Percentiles rank a stretch among this genome's conserved stretches.
These are phyloP conservation scores for Fusarium euwallaceae DNA, from an alignment of 2,329 filamentous ascomycete species.

Conservation along the genomic window DNA sequence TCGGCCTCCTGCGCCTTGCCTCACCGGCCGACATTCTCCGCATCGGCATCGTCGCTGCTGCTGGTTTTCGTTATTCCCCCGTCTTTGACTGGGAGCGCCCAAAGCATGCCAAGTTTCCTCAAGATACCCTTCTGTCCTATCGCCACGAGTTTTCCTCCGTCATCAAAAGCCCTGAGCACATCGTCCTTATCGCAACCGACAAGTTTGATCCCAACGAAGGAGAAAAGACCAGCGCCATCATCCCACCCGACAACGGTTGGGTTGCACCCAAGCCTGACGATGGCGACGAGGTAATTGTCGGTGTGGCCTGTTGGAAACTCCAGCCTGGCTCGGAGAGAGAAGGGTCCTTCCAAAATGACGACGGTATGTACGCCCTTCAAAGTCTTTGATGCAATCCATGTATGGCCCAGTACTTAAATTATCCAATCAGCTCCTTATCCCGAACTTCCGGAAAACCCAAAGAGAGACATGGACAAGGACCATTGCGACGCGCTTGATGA, in stretches of 20 bases:
- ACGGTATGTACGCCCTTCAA: neutral
- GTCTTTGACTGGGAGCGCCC: conserved; percentile 13
- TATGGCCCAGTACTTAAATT: too few relatives aligned
- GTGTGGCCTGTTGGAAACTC: neutral
- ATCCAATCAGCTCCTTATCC: neutral
- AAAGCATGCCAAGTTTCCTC: conserved; percentile 1
- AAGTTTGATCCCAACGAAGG: neutral
- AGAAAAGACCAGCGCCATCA: conserved; percentile 3
- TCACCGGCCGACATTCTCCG: neutral
- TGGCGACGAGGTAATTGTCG: conserved; percentile 5
- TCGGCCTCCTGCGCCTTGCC: neutral
- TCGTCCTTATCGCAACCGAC: conserved; percentile 9
- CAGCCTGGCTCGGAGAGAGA: neutral
- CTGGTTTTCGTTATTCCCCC: conserved; percentile 7
- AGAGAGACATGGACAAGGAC: neutral
- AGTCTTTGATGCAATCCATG: too few relatives aligned
- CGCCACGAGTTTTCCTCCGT: neutral
- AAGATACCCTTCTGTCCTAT: conserved; percentile 9
- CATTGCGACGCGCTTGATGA: neutral
- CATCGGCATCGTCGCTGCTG: conserved; percentile 3
- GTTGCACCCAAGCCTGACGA: neutral
- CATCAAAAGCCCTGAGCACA: neutral
- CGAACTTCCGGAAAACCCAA: neutral
- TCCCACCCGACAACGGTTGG: neutral
- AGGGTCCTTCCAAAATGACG: neutral